phyloP scores from a whole-genome alignment of 1,139 yeast genomes.

The Yamadazyma songkhlaensis region DNA sequence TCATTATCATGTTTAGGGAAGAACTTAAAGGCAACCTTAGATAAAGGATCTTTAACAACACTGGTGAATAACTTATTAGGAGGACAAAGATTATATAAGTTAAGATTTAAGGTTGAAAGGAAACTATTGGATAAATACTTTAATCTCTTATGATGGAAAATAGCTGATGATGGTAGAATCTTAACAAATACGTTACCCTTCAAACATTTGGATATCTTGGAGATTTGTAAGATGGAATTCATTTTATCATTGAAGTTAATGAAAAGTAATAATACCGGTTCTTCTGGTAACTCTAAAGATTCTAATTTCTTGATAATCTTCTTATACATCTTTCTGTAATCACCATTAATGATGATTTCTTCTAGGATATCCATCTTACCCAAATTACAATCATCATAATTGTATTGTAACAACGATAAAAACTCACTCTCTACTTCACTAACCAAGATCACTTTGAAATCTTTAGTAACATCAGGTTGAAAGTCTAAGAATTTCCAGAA shows the following conservation, averaged over 20 bases:
- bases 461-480: constrained; percentile 51
- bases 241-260: constrained; percentile 44
- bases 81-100: constrained; percentile 63
- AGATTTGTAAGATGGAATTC: constrained; percentile 46
- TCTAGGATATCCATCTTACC: constrained; percentile 43
- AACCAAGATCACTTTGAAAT: constrained; percentile 53
- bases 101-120: constrained; percentile 52
- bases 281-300: constrained; percentile 37
- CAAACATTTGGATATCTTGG: constrained; percentile 49
- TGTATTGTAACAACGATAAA: constrained; percentile 36
- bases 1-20: constrained; percentile 25
- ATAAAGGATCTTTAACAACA: constrained; percentile 46
- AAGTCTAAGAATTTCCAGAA: constrained; percentile 60
- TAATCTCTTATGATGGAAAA: constrained; percentile 32
- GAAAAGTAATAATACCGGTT: constrained; percentile 47
- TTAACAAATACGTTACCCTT: constrained; percentile 49
- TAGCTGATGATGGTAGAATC: constrained; percentile 52
- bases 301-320: constrained; percentile 28
- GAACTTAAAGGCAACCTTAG: constrained; percentile 51
- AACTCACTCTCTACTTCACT: constrained; percentile 34
- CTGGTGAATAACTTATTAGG: constrained; percentile 32
- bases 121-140: constrained; percentile 49
- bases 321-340: constrained; percentile 25
- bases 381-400: constrained; percentile 47
- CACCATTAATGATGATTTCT: constrained; percentile 23